phyloP scores from a whole-genome alignment of 805 yeast species.

The Ogataea pini region DNA sequence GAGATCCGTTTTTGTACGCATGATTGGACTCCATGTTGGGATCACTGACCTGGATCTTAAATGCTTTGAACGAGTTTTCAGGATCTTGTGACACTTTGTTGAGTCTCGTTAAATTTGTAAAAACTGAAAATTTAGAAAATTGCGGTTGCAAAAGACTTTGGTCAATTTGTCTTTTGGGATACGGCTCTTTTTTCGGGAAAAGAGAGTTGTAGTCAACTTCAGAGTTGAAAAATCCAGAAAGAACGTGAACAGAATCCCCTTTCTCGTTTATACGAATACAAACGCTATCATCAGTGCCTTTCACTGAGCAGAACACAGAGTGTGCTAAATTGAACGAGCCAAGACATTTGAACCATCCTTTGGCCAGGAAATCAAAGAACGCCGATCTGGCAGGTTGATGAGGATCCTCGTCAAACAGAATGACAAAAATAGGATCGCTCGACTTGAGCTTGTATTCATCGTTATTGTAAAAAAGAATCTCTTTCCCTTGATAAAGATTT shows the following conservation, averaged over 20 bases:
- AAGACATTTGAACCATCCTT: constrained; percentile 39
- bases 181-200: constrained; percentile 6
- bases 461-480: constrained; percentile 30
- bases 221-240: constrained; percentile 28
- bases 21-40: constrained; percentile 21
- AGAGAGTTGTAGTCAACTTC: constrained; percentile 19
- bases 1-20: constrained; percentile 23
- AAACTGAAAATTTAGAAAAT: constrained; percentile 19
- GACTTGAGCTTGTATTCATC: constrained; percentile 20
- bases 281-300: constrained; percentile 32
- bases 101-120: constrained; percentile 16
- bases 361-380: constrained; percentile 45
- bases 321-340: constrained; percentile 38
- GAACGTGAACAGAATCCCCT: constrained; percentile 30
- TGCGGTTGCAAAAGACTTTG: constrained; percentile 15
- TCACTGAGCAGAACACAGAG: constrained; percentile 46
- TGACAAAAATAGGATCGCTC: constrained; percentile 40
- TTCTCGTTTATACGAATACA: constrained; percentile 42
- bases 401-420: constrained; percentile 35
- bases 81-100: constrained; percentile 4
- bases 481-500: neutral
- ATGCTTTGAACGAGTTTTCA: constrained; percentile 19
- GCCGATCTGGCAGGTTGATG: constrained; percentile 14
- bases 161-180: constrained; percentile 13
- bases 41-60: constrained; percentile 31